phyloP scores from a whole-genome alignment of 2,329 filamentous ascomycete genomes.

The Fusarium citri region DNA sequence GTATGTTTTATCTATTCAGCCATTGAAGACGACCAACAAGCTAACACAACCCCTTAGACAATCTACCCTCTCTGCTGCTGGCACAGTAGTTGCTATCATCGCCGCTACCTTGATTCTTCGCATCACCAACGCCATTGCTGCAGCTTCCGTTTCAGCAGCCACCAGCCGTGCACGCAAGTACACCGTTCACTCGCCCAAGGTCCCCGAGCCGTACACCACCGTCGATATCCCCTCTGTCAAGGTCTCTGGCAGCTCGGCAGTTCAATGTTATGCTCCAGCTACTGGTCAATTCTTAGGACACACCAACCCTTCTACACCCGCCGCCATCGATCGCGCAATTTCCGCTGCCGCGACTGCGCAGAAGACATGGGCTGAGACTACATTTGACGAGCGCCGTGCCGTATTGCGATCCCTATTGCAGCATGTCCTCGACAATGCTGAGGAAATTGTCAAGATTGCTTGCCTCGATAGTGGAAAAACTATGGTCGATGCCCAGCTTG shows the following conservation, averaged over 20 bases:
- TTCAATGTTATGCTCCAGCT: constrained; percentile 90
- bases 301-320: constrained; percentile 79
- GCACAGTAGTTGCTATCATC: constrained; percentile 47
- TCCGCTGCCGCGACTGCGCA: constrained; percentile 81
- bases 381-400: constrained; percentile 79
- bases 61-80: constrained; percentile 45
- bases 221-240: constrained; percentile 72
- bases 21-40: constrained; percentile 10
- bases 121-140: constrained; percentile 40
- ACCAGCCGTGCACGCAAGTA: constrained; percentile 65
- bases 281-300: constrained; percentile 86
- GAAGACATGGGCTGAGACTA: constrained; percentile 79
- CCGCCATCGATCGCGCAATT: constrained; percentile 83
- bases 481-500: constrained; percentile 91
- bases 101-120: constrained; percentile 49
- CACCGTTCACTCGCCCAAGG: constrained; percentile 70
- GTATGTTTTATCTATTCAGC: constrained; percentile 32
- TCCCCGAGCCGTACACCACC: constrained; percentile 66
- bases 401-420: constrained; percentile 85
- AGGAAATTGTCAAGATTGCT: constrained; percentile 84
- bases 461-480: constrained; percentile 97
- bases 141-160: constrained; percentile 44
- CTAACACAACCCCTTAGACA: constrained; percentile 38
- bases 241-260: constrained; percentile 72
- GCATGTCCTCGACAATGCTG: constrained; percentile 88